Conservation (phyloP, 306 rosid genomes). For the Cucumis melo region DNA sequence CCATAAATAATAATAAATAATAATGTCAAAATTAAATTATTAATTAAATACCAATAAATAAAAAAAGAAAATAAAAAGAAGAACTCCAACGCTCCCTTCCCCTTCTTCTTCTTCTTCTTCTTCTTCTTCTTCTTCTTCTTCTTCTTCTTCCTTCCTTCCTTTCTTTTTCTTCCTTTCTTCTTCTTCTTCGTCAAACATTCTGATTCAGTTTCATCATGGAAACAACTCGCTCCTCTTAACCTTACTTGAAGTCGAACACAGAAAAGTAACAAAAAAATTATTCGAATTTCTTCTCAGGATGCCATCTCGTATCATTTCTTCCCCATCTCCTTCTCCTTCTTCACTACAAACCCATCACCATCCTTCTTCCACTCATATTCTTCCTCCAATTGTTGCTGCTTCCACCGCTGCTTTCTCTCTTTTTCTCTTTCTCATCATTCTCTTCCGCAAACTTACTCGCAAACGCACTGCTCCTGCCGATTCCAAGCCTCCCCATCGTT, state of each 20-base stretch:
- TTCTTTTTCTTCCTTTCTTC: background rate
- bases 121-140: background rate
- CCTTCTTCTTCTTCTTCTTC: background rate
- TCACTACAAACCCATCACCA: background rate
- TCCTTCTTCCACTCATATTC: background rate
- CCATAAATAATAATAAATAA: background rate
- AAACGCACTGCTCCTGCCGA: constrained; percentile 44
- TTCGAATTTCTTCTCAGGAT: constrained; percentile 13
- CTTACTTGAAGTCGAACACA: background rate
- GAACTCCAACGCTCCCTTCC: background rate
- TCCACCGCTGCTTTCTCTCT: constrained; percentile 32
- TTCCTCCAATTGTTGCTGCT: constrained; percentile 18
- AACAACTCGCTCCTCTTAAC: background rate
- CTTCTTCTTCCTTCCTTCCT: background rate
- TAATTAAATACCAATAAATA: background rate
- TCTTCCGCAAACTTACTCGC: constrained; percentile 29
- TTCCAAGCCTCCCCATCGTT: constrained; percentile 50
- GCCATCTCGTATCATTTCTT: constrained; percentile 37
- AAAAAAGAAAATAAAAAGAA: background rate
- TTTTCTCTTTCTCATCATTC: constrained; percentile 34
- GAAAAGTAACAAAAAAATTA: background rate
- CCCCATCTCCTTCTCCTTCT: constrained; percentile 20
- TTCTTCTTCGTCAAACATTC: background rate
- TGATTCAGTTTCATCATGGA: background rate
- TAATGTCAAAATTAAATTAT: background rate